Evolutionary conservation across 2,329 filamentous ascomycete species (phyloP), one percentile per base, ranked within the genome.

Genomic region (Nemania sp.): DNA sequence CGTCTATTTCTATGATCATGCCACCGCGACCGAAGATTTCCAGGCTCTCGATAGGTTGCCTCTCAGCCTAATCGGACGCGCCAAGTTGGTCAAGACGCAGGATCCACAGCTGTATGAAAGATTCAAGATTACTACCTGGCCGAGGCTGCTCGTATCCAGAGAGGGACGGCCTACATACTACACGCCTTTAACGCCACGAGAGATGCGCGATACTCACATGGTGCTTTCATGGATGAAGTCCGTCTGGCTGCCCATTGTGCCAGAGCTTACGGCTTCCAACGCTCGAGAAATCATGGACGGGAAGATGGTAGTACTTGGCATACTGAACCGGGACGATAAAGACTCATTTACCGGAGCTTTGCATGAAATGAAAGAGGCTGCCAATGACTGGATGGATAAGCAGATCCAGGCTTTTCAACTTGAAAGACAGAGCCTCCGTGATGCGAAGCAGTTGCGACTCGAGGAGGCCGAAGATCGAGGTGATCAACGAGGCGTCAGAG

Each of bases 311-410:
- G 93, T 97, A 1, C 82, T 99, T 14, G 94, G 89, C 15, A 87
- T 99, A 28, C 77, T 99, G 34, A 91, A 88, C 68, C 84, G 91
- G 45, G 86, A 90, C 30, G 85, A 92, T 56, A 78, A 86, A 31
- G 89, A 93, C 52, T 86, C 91, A 30, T 96, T 96, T 70, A 76
- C 84, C 45, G 80, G 81, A 52, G 89, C 90, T 22, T 89, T 90
- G 70, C 86, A 88, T 28, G 95, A 99, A 74, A 86, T 99, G 75
- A 97, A 97, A 81, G 93, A 88, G 62, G 94, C 94, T 1, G 94
- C 94, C 7, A 82, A 92, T 56, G 94, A 97, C 72, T 99, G 94
- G 92, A 96, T 97, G 83, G 93, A 97, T 71, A 94, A 95, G 75
- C 90, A 97, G 73, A 88, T 90, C 15, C 86, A 93, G 63, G 81